These are phyloP conservation scores for Tulasnella sp. DNA, from an alignment of 768 basidiomycete species.

Conservation along the genomic window DNA sequence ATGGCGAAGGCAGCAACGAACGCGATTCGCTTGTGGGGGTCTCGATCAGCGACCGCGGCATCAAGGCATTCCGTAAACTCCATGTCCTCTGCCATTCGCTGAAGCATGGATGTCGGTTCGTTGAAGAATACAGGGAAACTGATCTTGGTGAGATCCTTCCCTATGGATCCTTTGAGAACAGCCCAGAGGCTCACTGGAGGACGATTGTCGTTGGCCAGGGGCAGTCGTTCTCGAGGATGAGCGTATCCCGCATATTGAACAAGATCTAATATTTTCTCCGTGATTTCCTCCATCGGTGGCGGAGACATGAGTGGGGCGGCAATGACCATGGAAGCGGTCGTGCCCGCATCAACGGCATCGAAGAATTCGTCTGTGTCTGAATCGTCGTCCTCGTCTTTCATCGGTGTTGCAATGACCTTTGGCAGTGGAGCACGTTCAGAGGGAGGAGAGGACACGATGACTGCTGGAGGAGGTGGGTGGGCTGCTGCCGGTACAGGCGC, in stretches of 20 bases:
- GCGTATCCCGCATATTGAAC: constrained; percentile 60
- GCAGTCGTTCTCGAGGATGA: constrained; percentile 50
- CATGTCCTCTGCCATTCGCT: constrained; percentile 98
- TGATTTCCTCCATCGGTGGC: constrained; percentile 31
- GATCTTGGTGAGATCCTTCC: constrained; percentile 94
- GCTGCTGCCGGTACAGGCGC: not conserved
- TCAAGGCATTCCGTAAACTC: constrained; percentile 95
- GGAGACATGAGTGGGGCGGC: constrained; percentile 52
- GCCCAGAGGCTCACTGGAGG: constrained; percentile 90
- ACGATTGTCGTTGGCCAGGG: constrained; percentile 63
- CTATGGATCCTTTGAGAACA: constrained; percentile 89
- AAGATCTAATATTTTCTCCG: constrained; percentile 30
- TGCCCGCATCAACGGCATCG: constrained; percentile 85
- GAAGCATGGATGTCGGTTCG: constrained; percentile 92
- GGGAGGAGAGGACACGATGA: constrained; percentile 19
- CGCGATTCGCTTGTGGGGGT: constrained; percentile 75
- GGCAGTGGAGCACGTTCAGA: not conserved
- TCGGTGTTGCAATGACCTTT: not conserved
- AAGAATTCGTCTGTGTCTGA: constrained; percentile 83
- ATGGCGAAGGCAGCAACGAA: constrained; percentile 96
- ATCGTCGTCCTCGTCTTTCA: constrained; percentile 26
- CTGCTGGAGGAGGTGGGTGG: not conserved
- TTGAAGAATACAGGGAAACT: constrained; percentile 92
- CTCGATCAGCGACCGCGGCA: constrained; percentile 65
- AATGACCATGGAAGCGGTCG: constrained; percentile 66